Base-by-base conservation (phyloP, 2,329 filamentous ascomycete genomes). In the Colletotrichum paranaense region DNA sequence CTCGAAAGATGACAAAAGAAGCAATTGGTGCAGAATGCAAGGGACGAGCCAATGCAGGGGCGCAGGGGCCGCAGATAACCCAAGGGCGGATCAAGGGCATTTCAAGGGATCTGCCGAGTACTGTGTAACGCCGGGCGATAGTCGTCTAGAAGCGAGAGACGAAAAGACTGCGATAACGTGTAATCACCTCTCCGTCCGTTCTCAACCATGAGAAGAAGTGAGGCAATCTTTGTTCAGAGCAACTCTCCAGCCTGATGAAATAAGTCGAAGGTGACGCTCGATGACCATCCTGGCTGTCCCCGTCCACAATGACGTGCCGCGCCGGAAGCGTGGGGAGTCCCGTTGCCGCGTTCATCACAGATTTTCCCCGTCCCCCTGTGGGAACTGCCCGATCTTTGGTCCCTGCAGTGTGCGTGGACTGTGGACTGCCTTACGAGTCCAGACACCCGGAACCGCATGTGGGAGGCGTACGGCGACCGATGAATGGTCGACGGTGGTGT, bases 31-130 rank as follows among this genome's bases (percentile, higher is more conserved):
- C 58, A 68, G 57, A 67, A 68, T 68, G 66, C 66, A 68, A 63
- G 66, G 66, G 66, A 63, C 66, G 6, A 56, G n/a, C 53, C n/a
- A 30, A 68, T 56, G 58, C 66, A 68, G 46, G 57, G 66, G 49
- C 55, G 24, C 32, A 24, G 56, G 30, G 52, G 46, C 35, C 19
- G 42, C 42, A 11, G 42, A 49, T 49, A 11, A 49, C 42, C 16
- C 46, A n/a, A 26, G 53, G 53, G 53, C 22, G 22, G 16, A 9
- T 11, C 26, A 28, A 14, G 12, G 53, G 53, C 53, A 56, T 56
- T 24, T 28, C 58, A 32, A 32, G 58, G 58, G 58, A 38, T 28
- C 22, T n/a, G 53, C 53, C 53, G 24, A 28, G 6, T 42, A 42
- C 16, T 42, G 14, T 16, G 16, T 26, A 22, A 26, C 53, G 19